Evolutionary conservation across 1,284 basidiomycete species (phyloP), one percentile per base, ranked within the genome.

Genomic region (Quambalaria eucalypti): DNA sequence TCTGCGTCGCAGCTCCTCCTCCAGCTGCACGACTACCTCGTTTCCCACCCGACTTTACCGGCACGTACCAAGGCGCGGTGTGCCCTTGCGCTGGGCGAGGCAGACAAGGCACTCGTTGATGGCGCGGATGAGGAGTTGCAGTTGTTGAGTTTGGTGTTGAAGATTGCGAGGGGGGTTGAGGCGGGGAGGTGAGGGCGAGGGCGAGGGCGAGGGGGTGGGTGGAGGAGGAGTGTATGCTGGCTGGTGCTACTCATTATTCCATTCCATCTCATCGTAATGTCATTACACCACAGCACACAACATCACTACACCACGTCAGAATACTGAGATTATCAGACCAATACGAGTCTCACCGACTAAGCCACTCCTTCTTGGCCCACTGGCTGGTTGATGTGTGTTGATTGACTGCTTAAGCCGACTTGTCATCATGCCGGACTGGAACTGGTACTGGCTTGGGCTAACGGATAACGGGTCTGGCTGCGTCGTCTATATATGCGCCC

Each of bases 51-150:
- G 1, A 84, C 85, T 0, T 78, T 98, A 56, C 83, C 84, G 33
- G 85, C 88, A 12, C 82, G 84, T 39, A 85, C 88, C 62, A 98
- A 98, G 76, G 83, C 89, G 1, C 79, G 80, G 28, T 87, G 87
- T 60, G 88, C 88, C 1, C 78, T 97, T 19, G 84, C 85, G 7
- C 86, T 98, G 60, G 93, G 91, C 2, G 90, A 93, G 75, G 90
- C 90, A 36, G 95, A 99, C 79, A 97, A 98, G 77, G 89, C 88
- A 0, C 79, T 99, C 42, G 90, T 87, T 61, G 93, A 98, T 68
- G 95, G 95, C 1, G 92, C 89, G n/a, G 93, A 98, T 68, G 95
- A 99, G 77, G 91, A 96, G 76, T 79, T 99, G 36, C 96, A 95
- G 85, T 83, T 91, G 49, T 78, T 98, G 21, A 88, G 93, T 68